These are phyloP conservation scores for Pseudopyrenochaeta lycopersici DNA, from an alignment of 2,329 filamentous ascomycete genomes.

Conservation along the genomic window DNA sequence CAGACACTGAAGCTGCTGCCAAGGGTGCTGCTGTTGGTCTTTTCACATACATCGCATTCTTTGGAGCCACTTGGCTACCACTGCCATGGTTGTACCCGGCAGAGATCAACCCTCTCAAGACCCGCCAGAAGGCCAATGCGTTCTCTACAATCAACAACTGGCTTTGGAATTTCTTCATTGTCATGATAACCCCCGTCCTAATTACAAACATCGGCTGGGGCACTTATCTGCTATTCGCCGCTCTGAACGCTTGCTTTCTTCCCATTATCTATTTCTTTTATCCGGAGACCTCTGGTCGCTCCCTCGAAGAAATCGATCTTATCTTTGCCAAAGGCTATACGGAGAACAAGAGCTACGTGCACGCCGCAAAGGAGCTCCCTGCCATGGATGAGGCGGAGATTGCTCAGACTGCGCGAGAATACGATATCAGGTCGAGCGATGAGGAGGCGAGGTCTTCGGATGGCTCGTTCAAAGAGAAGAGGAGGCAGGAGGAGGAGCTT, in stretches of 20 bases:
- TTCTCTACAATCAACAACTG: slow-evolving; percentile 64
- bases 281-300: slow-evolving; percentile 62
- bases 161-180: slow-evolving; percentile 60
- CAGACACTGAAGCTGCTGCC: slow-evolving; percentile 45
- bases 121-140: slow-evolving; percentile 64
- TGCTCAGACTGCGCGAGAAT: slow-evolving; percentile 42
- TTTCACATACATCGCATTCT: slow-evolving; percentile 75
- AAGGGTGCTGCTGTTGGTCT: slow-evolving; percentile 67
- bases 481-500: slow-evolving; percentile 26
- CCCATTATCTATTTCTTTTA: slow-evolving; percentile 65
- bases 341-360: slow-evolving; percentile 49
- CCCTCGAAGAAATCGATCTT: slow-evolving; percentile 62
- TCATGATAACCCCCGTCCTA: slow-evolving; percentile 56
- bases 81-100: slow-evolving; percentile 67
- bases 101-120: slow-evolving; percentile 64
- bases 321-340: slow-evolving; percentile 55
- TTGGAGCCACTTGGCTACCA: slow-evolving; percentile 71
- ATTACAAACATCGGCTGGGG: slow-evolving; percentile 49
- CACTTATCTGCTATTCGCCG: slow-evolving; percentile 60
- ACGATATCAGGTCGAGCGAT: slow-evolving; percentile 41
- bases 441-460: slow-evolving; percentile 41
- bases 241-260: slow-evolving; percentile 62
- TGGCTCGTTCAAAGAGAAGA: slow-evolving; percentile 35
- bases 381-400: slow-evolving; percentile 45
- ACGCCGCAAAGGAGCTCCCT: slow-evolving; percentile 48